Evolutionary conservation across 768 basidiomycete species (phyloP).

Genomic region (Coprinellus aureogranulatus): DNA sequence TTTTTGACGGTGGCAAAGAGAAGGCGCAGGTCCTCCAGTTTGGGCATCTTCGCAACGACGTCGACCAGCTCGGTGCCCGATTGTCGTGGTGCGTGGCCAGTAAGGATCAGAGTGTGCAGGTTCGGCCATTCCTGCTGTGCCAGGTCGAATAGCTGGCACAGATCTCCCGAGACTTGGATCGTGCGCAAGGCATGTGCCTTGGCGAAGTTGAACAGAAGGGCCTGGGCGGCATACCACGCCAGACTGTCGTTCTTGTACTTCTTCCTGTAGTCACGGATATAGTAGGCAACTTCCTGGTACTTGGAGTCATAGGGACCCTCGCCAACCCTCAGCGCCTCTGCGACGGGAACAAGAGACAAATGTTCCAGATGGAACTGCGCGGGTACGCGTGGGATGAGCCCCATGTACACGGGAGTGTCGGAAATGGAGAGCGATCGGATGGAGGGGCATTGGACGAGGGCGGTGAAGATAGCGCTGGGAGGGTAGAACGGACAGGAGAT

Average conservation of each 20-base stretch:
- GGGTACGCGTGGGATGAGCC: constrained; percentile 31
- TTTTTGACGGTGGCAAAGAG: constrained; percentile 30
- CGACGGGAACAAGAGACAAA: constrained; percentile 36
- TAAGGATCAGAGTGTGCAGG: constrained; percentile 37
- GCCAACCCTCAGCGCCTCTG: constrained; percentile 39
- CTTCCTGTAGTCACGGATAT: constrained; percentile 38
- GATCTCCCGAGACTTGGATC: constrained; percentile 38
- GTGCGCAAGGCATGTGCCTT: constrained; percentile 29
- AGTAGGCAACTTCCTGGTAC: constrained; percentile 34
- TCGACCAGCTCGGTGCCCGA: constrained; percentile 27
- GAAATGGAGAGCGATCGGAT: constrained; percentile 35
- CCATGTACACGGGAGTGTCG: constrained; percentile 39
- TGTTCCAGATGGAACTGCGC: constrained; percentile 30
- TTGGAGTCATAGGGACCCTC: constrained; percentile 39
- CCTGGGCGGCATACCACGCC: constrained; percentile 27
- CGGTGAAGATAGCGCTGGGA: constrained; percentile 33
- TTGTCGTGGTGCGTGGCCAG: constrained; percentile 34
- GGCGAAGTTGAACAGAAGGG: constrained; percentile 30
- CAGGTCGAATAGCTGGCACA: constrained; percentile 31
- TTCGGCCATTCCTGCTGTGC: constrained; percentile 32
- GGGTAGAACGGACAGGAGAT: constrained; percentile 41
- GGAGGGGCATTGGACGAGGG: constrained; percentile 31
- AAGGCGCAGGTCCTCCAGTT: constrained; percentile 28
- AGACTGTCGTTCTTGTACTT: constrained; percentile 34
- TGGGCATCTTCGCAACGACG: constrained; percentile 34